Percentiles rank a stretch among this genome's conserved stretches.
These are phyloP conservation scores for Skeletonema potamos DNA, from an alignment of 108 stramenopile species.

Conservation along the genomic window DNA sequence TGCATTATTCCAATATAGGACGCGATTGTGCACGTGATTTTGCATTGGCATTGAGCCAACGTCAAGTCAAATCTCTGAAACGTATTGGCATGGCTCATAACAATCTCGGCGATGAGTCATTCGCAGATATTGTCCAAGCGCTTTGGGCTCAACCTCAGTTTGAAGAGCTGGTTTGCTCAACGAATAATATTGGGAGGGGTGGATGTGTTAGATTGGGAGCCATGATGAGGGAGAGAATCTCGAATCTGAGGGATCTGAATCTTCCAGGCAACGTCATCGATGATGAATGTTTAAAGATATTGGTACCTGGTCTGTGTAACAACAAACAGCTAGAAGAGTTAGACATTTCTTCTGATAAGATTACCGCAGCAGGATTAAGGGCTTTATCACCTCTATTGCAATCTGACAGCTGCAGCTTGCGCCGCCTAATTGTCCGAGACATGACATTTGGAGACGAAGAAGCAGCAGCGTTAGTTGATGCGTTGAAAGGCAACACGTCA, in stretches of 20 bases:
- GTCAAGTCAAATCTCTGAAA: neutral
- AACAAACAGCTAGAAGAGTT: neutral
- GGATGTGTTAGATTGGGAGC: neutral
- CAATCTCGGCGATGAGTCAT: neutral
- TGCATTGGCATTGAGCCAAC: neutral
- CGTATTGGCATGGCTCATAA: neutral
- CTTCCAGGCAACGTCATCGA: slow-evolving; percentile 29
- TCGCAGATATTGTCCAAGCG: neutral
- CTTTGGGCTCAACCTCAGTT: neutral
- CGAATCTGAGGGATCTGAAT: slow-evolving; percentile 13
- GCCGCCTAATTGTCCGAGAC: neutral
- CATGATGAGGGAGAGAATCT: neutral
- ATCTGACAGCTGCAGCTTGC: neutral
- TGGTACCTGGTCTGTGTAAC: neutral
- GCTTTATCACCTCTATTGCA: neutral
- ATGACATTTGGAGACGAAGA: neutral
- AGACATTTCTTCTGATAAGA: neutral
- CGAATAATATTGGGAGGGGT: neutral
- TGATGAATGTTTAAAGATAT: slow-evolving; percentile 8
- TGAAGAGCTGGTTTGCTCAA: neutral
- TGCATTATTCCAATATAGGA: neutral
- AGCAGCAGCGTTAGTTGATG: neutral
- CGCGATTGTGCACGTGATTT: neutral
- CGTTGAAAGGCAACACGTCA: neutral
- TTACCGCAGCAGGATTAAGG: neutral